These are phyloP conservation scores for Vigna unguiculata DNA, from an alignment of 306 rosid genomes.

Conservation along the genomic window DNA sequence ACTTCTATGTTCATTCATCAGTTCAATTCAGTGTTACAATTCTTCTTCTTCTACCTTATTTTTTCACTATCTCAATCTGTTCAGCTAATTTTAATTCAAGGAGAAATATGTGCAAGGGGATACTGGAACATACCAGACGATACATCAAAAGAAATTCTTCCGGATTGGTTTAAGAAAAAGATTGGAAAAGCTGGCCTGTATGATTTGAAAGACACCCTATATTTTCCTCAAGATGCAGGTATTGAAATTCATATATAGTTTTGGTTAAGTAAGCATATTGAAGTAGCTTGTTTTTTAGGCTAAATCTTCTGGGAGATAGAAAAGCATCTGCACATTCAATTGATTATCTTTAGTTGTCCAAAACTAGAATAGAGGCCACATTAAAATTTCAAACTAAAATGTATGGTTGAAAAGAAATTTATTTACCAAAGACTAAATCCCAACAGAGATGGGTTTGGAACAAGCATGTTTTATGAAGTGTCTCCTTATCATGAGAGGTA, in stretches of 20 bases:
- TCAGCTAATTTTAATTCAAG: slow-evolving; percentile 73
- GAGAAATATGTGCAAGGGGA: slow-evolving; percentile 78
- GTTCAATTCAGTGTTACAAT: slow-evolving; percentile 14
- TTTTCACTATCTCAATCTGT: slow-evolving; percentile 29
- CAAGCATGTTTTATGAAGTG: background rate
- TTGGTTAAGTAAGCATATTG: slow-evolving; percentile 4
- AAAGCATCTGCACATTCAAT: slow-evolving; percentile 10
- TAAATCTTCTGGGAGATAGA: slow-evolving; percentile 8
- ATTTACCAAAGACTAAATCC: background rate
- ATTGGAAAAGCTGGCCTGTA: slow-evolving; percentile 60
- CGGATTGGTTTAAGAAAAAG: slow-evolving; percentile 71
- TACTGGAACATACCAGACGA: slow-evolving; percentile 74
- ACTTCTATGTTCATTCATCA: background rate
- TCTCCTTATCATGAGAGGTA: slow-evolving; percentile 16
- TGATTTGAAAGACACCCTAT: slow-evolving; percentile 66
- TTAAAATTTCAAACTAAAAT: slow-evolving; percentile 19
- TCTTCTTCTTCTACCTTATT: slow-evolving; percentile 20
- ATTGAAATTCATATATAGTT: slow-evolving; percentile 10
- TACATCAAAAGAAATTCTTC: slow-evolving; percentile 56
- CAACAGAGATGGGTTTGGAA: background rate
- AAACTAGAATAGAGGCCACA: slow-evolving; percentile 19
- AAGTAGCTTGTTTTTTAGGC: background rate
- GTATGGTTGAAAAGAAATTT: background rate
- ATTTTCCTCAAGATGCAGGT: slow-evolving; percentile 87
- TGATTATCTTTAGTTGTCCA: background rate